Conservation (phyloP, 108 stramenopile species). For the Nitzschia sp. region DNA sequence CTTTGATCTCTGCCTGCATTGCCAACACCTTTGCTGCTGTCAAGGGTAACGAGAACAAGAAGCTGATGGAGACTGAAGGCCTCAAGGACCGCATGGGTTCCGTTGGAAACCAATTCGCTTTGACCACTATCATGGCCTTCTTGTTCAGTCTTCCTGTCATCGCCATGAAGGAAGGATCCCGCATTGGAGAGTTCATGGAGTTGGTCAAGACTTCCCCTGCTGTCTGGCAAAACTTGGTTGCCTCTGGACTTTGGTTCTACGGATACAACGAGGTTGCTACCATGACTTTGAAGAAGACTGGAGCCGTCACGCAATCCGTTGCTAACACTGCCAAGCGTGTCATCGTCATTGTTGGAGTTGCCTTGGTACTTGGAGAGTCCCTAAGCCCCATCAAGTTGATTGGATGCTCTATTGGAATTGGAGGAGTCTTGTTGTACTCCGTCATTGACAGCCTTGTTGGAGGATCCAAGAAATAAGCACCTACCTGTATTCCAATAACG, state of each 20-base stretch:
- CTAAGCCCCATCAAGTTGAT: slow-evolving; percentile 85
- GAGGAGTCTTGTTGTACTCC: slow-evolving; percentile 90
- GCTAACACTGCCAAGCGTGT: slow-evolving; percentile 97
- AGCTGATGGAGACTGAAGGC: slow-evolving; percentile 89
- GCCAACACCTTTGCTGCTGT: slow-evolving; percentile 92
- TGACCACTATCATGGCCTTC: slow-evolving; percentile 85
- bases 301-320: slow-evolving; percentile 90
- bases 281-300: slow-evolving; percentile 94
- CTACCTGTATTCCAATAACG: too few relatives aligned
- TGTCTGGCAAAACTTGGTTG: slow-evolving; percentile 79
- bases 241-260: slow-evolving; percentile 92
- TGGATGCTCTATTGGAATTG: slow-evolving; percentile 90
- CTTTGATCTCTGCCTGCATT: slow-evolving; percentile 84
- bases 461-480: neutral
- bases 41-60: slow-evolving; percentile 94
- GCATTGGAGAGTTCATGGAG: slow-evolving; percentile 76
- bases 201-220: slow-evolving; percentile 77
- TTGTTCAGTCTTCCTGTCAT: slow-evolving; percentile 79
- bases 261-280: slow-evolving; percentile 94
- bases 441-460: slow-evolving; percentile 70
- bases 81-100: slow-evolving; percentile 86
- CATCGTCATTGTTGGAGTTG: slow-evolving; percentile 90
- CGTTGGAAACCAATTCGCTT: slow-evolving; percentile 91
- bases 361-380: slow-evolving; percentile 85
- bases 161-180: slow-evolving; percentile 66